phyloP scores from a whole-genome alignment of 1,284 basidiomycete genomes.

The Leccinum huronense region DNA sequence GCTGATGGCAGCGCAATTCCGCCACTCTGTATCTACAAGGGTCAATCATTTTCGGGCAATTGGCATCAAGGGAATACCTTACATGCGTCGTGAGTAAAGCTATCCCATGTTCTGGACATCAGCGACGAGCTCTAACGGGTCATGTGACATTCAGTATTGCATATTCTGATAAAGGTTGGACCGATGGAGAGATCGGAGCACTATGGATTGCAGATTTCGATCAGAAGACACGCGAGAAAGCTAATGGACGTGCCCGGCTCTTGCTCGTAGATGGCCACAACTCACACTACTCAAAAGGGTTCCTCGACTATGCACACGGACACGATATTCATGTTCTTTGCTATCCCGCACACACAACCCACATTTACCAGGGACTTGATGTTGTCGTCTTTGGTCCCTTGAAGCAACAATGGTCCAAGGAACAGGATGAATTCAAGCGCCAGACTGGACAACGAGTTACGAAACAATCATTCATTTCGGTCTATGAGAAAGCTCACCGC shows the following conservation, averaged over 20 bases:
- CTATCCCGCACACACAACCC: constrained; percentile 3
- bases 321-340: background rate
- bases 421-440: background rate
- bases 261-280: background rate
- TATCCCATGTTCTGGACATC: too few species aligned
- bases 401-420: background rate
- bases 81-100: background rate
- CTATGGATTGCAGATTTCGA: constrained; percentile 1
- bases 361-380: constrained; percentile 11
- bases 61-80: constrained; percentile 9
- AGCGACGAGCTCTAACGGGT: too few species aligned
- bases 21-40: constrained; percentile 7
- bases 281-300: constrained; percentile 3
- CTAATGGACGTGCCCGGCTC: background rate
- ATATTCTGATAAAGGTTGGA: background rate
- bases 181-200: background rate
- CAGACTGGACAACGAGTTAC: background rate
- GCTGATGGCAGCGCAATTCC: background rate
- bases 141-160: constrained; percentile 1
- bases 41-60: background rate
- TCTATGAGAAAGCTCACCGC: constrained; percentile 4
- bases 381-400: constrained; percentile 2
- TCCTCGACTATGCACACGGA: background rate
- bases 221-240: background rate
- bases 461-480: constrained; percentile 5